Conservation (phyloP, 768 basidiomycete genomes). For the Auricularia sp. region DNA sequence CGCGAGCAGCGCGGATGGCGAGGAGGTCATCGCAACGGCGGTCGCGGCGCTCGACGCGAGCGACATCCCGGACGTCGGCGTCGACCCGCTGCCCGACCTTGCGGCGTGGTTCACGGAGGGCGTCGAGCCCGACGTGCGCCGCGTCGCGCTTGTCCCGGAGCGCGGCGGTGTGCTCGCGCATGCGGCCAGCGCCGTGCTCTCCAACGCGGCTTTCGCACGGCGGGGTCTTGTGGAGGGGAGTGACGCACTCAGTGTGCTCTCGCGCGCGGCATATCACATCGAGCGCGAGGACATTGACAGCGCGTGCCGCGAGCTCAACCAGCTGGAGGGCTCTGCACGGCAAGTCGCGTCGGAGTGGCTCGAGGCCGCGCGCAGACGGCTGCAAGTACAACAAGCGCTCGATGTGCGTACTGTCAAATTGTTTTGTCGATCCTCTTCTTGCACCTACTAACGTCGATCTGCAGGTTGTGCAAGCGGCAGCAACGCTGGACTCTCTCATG, state of each 20-base stretch:
- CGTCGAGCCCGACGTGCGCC: conserved; percentile 74
- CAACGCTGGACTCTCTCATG: conserved; percentile 70
- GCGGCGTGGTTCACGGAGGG: conserved; percentile 82
- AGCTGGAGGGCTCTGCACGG: conserved; percentile 74
- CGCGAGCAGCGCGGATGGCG: conserved; percentile 39
- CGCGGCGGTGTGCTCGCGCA: conserved; percentile 82
- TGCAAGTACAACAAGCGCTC: conserved; percentile 88
- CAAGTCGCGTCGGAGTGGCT: conserved; percentile 71
- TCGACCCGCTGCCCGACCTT: conserved; percentile 85
- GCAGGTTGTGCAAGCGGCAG: conserved; percentile 76
- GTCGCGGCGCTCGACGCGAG: conserved; percentile 60
- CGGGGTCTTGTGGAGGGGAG: conserved; percentile 67
- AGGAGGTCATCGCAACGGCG: conserved; percentile 60
- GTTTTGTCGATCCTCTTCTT: neutral
- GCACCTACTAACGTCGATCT: conserved; percentile 10
- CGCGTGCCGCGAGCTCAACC: conserved; percentile 86
- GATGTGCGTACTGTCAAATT: conserved; percentile 41
- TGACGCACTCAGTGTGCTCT: conserved; percentile 79
- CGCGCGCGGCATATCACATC: conserved; percentile 81
- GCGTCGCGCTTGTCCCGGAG: conserved; percentile 90
- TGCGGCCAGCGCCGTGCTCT: conserved; percentile 69
- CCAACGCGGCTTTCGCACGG: conserved; percentile 67
- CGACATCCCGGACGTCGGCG: conserved; percentile 67
- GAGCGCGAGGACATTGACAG: conserved; percentile 88
- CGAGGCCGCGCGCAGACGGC: conserved; percentile 70